phyloP scores from a whole-genome alignment of 257 asterid genomes.

The Solanum bulbocastanum region DNA sequence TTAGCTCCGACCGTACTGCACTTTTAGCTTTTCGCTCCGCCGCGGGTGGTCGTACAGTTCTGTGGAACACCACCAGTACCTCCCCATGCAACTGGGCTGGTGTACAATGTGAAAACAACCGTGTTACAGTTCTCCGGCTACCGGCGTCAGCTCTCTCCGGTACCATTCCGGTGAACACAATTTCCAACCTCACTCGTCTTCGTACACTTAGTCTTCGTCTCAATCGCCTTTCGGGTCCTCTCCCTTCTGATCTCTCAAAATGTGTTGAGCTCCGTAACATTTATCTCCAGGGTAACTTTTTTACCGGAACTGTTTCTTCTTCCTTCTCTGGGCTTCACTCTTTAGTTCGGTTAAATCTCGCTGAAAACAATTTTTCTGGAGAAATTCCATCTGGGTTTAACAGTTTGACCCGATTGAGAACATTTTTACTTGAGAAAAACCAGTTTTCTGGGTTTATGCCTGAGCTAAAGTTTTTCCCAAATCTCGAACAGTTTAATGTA shows the following conservation, averaged over 20 bases:
- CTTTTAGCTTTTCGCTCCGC: constrained; percentile 60
- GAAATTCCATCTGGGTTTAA: constrained; percentile 31
- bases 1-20: constrained; percentile 47
- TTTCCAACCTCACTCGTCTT: constrained; percentile 40
- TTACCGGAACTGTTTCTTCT: constrained; percentile 31
- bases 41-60: constrained; percentile 52
- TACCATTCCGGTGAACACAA: constrained; percentile 24
- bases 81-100: constrained; percentile 74
- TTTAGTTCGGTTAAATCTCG: constrained; percentile 51
- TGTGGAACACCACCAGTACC: constrained; percentile 47
- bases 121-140: constrained; percentile 57
- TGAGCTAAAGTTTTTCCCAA: constrained; percentile 33
- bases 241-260: constrained; percentile 43
- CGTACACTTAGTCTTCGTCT: constrained; percentile 73
- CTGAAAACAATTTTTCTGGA: constrained; percentile 55
- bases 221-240: constrained; percentile 57
- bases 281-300: constrained; percentile 59
- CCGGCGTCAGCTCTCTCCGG: constrained; percentile 74
- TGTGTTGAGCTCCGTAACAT: constrained; percentile 49
- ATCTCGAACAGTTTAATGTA: constrained; percentile 64
- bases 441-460: constrained; percentile 49
- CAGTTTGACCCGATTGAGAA: constrained; percentile 59
- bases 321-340: constrained; percentile 23
- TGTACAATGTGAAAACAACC: constrained; percentile 44
- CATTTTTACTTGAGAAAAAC: constrained; percentile 49